Evolutionary conservation across 768 basidiomycete genomes (phyloP).

Genomic region (Naganishia onofrii): DNA sequence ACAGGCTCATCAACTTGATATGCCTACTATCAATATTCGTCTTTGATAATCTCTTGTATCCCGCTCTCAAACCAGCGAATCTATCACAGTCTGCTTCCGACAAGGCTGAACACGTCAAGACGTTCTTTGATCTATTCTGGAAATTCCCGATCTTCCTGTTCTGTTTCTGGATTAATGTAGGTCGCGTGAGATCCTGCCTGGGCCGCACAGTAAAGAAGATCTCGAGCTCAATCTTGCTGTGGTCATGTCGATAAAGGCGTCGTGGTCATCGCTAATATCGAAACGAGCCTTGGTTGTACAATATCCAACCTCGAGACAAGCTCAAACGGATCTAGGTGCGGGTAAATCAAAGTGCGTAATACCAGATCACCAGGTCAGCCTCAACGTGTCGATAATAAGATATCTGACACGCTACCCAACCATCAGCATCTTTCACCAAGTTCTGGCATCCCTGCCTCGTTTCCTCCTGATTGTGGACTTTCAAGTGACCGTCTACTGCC

Average conservation of each 20-base stretch:
- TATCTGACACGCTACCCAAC: background rate
- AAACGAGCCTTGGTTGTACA: constrained; percentile 42
- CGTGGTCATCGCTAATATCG: constrained; percentile 46
- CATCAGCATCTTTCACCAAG: constrained; percentile 28
- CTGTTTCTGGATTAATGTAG: constrained; percentile 51
- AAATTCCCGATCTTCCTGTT: constrained; percentile 48
- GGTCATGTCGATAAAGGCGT: constrained; percentile 2
- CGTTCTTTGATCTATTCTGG: constrained; percentile 48
- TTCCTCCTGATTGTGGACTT: constrained; percentile 49
- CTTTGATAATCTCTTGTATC: constrained; percentile 45
- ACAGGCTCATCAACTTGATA: constrained; percentile 50
- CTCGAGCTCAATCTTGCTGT: constrained; percentile 30
- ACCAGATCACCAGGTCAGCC: background rate
- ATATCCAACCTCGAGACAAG: constrained; percentile 41
- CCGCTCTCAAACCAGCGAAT: constrained; percentile 35
- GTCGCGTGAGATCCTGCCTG: constrained; percentile 7
- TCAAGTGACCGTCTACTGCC: constrained; percentile 44
- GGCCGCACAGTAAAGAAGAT: background rate
- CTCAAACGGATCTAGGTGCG: background rate
- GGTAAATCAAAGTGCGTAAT: constrained; percentile 6
- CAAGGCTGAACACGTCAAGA: constrained; percentile 37
- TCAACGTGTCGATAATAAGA: no score
- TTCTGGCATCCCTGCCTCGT: constrained; percentile 34
- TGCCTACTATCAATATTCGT: constrained; percentile 47
- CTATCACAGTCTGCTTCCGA: constrained; percentile 30